phyloP scores from a whole-genome alignment of 2,329 filamentous ascomycete species.

The Penicillium brevicompactum region DNA sequence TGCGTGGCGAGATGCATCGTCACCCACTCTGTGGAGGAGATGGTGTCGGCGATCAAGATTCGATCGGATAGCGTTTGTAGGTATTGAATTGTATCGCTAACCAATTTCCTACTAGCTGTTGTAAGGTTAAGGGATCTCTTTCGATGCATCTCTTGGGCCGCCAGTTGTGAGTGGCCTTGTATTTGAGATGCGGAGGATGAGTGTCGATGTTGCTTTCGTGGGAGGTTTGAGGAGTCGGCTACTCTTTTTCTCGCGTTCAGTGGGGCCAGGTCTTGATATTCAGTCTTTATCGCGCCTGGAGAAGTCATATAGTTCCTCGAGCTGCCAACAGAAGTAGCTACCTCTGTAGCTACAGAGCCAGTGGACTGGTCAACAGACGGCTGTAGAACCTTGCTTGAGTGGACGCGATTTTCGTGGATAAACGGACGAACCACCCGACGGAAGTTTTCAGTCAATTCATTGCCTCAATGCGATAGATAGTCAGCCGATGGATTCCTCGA shows the following conservation, averaged over 20 bases:
- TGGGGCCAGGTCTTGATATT: neutral
- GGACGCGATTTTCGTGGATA: neutral
- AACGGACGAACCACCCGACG: neutral
- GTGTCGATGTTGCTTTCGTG: neutral
- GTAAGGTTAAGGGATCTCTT: neutral
- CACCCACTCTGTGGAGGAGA: neutral
- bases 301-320: neutral
- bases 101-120: neutral
- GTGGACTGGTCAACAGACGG: neutral
- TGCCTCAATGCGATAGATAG: neutral
- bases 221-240: neutral
- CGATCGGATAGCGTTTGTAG: neutral
- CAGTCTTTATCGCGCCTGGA: neutral
- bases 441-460: neutral
- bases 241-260: neutral
- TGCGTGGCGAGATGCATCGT: neutral
- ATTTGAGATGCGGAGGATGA: too few relatives aligned
- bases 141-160: neutral
- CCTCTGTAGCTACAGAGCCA: neutral
- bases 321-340: neutral
- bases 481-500: neutral
- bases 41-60: neutral
- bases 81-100: constrained; percentile 1
- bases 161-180: too few relatives aligned
- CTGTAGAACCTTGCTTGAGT: neutral